These are phyloP conservation scores for Calonectria crousiana DNA, from an alignment of 2,329 filamentous ascomycete genomes.

Conservation along the genomic window DNA sequence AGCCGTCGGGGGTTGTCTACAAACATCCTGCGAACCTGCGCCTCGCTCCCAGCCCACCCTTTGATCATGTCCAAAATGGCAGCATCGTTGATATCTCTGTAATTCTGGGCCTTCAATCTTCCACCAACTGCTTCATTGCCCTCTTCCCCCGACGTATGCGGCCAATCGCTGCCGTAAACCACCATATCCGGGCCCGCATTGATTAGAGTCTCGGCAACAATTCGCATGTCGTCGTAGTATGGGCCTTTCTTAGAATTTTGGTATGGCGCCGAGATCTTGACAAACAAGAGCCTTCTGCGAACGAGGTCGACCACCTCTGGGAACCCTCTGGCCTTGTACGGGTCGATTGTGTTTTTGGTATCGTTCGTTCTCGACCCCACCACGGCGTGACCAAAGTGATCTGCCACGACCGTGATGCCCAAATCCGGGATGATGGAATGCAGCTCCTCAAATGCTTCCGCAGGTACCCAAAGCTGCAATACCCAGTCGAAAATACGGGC, in stretches of 20 bases:
- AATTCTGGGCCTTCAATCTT: neutral
- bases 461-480: neutral
- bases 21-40: neutral
- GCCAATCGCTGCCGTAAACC: neutral
- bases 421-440: neutral
- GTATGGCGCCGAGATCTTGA: constrained; percentile 3
- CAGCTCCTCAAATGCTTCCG: neutral
- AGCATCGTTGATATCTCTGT: neutral
- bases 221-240: neutral
- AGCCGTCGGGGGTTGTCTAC: neutral
- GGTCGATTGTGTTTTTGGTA: neutral
- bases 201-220: neutral
- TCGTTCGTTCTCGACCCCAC: neutral
- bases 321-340: constrained; percentile 4
- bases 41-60: neutral
- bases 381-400: constrained; percentile 2
- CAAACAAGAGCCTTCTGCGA: neutral
- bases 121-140: neutral
- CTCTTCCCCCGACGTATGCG: neutral
- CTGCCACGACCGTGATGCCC: neutral
- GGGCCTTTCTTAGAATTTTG: neutral
- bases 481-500: neutral
- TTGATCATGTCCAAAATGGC: neutral
- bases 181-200: constrained; percentile 2
- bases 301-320: neutral